Base-by-base conservation (phyloP, 2,329 filamentous ascomycete species). In the Bipolaris oryzae region DNA sequence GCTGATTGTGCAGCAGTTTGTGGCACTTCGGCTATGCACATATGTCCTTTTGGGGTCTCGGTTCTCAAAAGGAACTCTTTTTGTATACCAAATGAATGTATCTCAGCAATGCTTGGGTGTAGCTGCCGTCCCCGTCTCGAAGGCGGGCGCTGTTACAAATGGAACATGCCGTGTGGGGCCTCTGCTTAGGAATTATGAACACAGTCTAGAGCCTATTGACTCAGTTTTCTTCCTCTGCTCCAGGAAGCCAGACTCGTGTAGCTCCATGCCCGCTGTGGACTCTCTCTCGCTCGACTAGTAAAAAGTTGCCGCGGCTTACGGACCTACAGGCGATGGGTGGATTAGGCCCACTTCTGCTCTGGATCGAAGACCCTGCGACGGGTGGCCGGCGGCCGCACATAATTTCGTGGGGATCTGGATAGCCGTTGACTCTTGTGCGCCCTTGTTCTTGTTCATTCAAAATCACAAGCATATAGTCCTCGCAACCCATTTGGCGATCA, bases 311-410 rank as follows among this genome's bases (percentile, higher is more conserved):
- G 52, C 52, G 52, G 56, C 48, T 52, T 38, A 52, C 56, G 43
- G 34, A 39, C 34, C 31, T 57, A 46, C 20, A 33, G 37, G 38
- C 35, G 31, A 51, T 42, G 42, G 11, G 45, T 21, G 28, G 28
- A 41, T 23, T 23, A 51, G 56, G 34, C 44, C 56, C 56, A 59
- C 50, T 57, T 54, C 18, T 35, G 50, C 37, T 34, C 33, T 58
- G 41, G 52, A 49, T 43, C 47, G 18, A 51, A 48, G 56, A 50
- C 56, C 56, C 56, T 58, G 56, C 47, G 47, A 55, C 56, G 56
- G 56, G 56, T 47, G 52, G 52, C 42, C 23, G 42, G 42, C 33
- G 42, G 55, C 55, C 47, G 43, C 37, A 23, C 16, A 15, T 21
- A 15, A 35, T 58, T 49, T 55, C 33, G 43, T 52, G 52, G 48